phyloP scores from a whole-genome alignment of 2,329 filamentous ascomycete species.

The Kalmusia sp. region DNA sequence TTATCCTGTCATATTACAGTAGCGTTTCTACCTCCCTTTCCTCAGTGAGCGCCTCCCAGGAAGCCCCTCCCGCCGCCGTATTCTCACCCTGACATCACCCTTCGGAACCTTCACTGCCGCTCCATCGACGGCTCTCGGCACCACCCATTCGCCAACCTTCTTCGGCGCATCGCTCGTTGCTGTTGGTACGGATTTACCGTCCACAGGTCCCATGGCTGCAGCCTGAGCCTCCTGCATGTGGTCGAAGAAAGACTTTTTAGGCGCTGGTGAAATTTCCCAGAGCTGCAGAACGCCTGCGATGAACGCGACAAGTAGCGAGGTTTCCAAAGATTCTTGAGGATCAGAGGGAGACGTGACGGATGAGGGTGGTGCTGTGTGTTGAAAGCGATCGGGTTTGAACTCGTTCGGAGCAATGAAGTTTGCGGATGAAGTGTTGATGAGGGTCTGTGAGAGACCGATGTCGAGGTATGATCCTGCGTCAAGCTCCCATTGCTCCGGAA shows the following conservation, averaged over 20 bases:
- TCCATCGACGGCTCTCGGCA: conserved; percentile 57
- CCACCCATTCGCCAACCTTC: conserved; percentile 52
- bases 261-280: conserved; percentile 42
- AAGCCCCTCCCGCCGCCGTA: conserved; percentile 50
- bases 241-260: conserved; percentile 41
- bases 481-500: conserved; percentile 34
- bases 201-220: conserved; percentile 29
- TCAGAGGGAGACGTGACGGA: conserved; percentile 26
- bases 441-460: conserved; percentile 35
- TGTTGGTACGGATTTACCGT: conserved; percentile 14
- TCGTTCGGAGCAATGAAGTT: conserved; percentile 26
- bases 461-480: conserved; percentile 36
- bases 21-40: conserved; percentile 9
- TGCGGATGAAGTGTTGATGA: conserved; percentile 39
- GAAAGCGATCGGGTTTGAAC: conserved; percentile 38
- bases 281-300: conserved; percentile 43
- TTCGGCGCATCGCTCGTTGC: conserved; percentile 14
- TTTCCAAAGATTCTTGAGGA: conserved; percentile 25
- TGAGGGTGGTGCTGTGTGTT: conserved; percentile 16
- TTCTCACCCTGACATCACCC: conserved; percentile 61
- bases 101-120: conserved; percentile 60
- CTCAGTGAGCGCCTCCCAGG: conserved; percentile 13
- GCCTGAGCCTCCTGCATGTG: conserved; percentile 40
- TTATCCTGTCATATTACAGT: neutral
- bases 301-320: conserved; percentile 34